Evolutionary conservation across 2,329 filamentous ascomycete genomes (phyloP), one percentile per base, ranked within the genome.

Genomic region (Lecanoromycetidae sp.): DNA sequence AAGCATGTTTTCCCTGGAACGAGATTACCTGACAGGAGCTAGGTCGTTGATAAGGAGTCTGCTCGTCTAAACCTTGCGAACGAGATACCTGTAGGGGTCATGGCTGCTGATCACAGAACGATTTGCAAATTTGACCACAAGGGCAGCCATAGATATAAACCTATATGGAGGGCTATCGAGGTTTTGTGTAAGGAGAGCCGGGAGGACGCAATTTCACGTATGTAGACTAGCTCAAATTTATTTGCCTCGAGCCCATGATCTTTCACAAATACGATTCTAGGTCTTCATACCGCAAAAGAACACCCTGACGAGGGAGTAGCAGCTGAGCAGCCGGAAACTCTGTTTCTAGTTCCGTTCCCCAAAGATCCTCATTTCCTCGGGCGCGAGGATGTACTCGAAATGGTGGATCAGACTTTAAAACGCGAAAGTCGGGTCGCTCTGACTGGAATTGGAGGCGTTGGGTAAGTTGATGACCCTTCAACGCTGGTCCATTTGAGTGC

Each of bases 401-500:
- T 56, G 19, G 44, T 41, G 29, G 20, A 49, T 15, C 37, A 35
- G 12, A 40, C 52, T 19, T 39, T 30, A 15, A 25, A 38, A 26
- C 32, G n/a, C 6, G 15, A 25, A 26, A 17, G 32, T 10, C 47
- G 39, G 13, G 32, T 52, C 27, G 49, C 49, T 5, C 46, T 56
- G 23, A 35, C 40, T 17, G 55, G 54, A 1, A 40, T 56, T 19
- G 54, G 54, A 12, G 55, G 55, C 23, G 48, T 56, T 17, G 49
- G 52, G 48, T 41, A 13, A 22, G 38, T 41, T 9, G 4, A 13
- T 5, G 5, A 22, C n/a, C 13, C 19, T 37, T 2, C 3, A 1
- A 5, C 9, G 5, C 26, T 22, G 3, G 6, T 10, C 13, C 5
- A 2, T 32, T 20, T 10, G 3, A 12, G 1, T 41, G 25, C 26